Base-by-base conservation (phyloP, 352 stramenopile species). In the Phytophthora litchii region DNA sequence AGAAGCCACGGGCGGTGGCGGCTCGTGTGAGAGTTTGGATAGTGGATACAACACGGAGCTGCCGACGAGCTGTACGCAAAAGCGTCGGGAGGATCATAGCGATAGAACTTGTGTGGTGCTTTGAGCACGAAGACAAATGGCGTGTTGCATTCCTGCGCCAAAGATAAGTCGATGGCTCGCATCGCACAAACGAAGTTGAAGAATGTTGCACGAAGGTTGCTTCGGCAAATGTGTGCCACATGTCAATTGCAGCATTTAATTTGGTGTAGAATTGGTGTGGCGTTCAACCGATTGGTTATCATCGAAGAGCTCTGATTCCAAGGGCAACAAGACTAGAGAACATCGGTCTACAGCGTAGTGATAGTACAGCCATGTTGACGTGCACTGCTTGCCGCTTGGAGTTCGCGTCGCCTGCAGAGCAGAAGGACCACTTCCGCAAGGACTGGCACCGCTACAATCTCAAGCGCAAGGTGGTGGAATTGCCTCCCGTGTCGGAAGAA, bases 401-500 rank as follows among this genome's bases (percentile, higher is more conserved):
- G 64, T 95, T 95, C 43, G 58, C 50, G 44, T 67, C 75, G 44
- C 72, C 75, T 34, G 64, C 65, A 41, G 73, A 82, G 60, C 86
- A 95, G 70, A 93, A 88, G 62, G 86, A 92, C 20, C 92, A 97
- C 76, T 97, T 97, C 76, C 97, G 97, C 70, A 91, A 89, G 57
- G 96, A 99, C 70, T 99, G 96, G 96, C 97, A 99, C 71, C 93
- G 86, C 51, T 96, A 96, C 73, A 96, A 96, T 55, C 86, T 99
- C 37, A 98, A 98, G 88, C 94, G 97, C 60, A 98, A 98, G 61
- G 94, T 99, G 44, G 92, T 96, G 44, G 87, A 92, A 53, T 77
- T 99, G 57, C 80, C 86, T 40, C 83, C 97, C 19, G 80, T 99
- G 54, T 89, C 88, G 16, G 81, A 98, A 64, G 68, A 85, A 47